phyloP scores from a whole-genome alignment of 1,284 basidiomycete species.

The Takashimella tepidaria region DNA sequence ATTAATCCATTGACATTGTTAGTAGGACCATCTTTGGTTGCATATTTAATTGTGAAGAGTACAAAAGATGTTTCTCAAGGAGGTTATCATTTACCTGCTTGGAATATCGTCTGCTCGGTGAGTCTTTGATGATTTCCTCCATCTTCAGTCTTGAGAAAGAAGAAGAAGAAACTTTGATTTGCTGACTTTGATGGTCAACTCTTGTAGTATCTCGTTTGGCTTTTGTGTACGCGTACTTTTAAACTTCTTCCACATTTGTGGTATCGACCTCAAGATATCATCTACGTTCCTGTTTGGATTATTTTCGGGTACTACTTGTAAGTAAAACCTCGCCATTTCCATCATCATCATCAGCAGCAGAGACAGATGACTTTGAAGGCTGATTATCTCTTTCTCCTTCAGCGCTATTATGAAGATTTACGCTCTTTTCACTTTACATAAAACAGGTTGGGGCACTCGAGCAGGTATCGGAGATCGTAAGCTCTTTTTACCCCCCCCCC shows the following conservation, averaged over 20 bases:
- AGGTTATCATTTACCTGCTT: conserved; percentile 83
- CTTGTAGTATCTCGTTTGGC: conserved; percentile 69
- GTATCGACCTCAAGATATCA: conserved; percentile 74
- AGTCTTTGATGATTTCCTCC: conserved; percentile 16
- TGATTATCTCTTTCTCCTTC: no score
- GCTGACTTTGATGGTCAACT: no score
- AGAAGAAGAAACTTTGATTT: no score
- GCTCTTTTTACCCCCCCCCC: conserved; percentile 8
- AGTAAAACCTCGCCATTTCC: no score
- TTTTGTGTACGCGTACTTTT: conserved; percentile 72
- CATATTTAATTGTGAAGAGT: conserved; percentile 69
- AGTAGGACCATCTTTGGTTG: conserved; percentile 71
- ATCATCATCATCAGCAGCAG: no score
- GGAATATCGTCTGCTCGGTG: conserved; percentile 64
- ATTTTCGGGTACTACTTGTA: conserved; percentile 67
- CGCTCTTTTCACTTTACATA: conserved; percentile 73
- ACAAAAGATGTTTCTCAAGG: conserved; percentile 63
- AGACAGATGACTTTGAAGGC: no score
- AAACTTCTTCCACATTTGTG: conserved; percentile 86
- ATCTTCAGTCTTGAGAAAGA: no score
- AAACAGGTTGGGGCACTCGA: conserved; percentile 88
- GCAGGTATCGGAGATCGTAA: conserved; percentile 73
- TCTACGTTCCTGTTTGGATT: conserved; percentile 88
- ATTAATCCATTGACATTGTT: conserved; percentile 85
- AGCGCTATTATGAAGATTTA: conserved; percentile 84